phyloP scores from a whole-genome alignment of 192 early-diverging fungal species.

The Linnemannia exigua region DNA sequence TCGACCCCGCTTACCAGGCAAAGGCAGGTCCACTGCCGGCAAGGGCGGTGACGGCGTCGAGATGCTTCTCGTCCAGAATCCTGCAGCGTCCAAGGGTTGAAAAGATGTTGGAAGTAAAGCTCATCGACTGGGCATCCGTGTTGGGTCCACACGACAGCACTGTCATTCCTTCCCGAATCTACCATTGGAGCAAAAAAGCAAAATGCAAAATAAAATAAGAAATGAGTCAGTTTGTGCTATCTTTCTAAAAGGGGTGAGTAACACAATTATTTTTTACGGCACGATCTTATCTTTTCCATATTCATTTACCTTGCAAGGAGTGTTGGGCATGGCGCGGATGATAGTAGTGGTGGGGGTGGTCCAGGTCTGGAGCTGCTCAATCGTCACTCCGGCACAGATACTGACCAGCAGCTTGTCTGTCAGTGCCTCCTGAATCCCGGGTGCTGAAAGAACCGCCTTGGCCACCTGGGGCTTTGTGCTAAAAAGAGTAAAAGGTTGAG shows the following conservation, averaged over 20 bases:
- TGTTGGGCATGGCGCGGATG: slow-evolving; percentile 71
- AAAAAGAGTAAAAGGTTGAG: background rate
- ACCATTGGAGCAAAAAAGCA: background rate
- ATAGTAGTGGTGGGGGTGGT: slow-evolving; percentile 59
- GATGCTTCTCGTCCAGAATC: slow-evolving; percentile 65
- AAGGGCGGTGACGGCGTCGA: slow-evolving; percentile 67
- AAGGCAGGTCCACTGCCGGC: slow-evolving; percentile 69
- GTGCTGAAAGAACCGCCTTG: slow-evolving; percentile 58
- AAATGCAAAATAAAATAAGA: background rate
- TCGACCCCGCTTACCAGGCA: slow-evolving; percentile 57
- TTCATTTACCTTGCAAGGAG: slow-evolving; percentile 61
- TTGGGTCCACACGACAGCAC: slow-evolving; percentile 58
- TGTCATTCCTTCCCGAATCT: slow-evolving; percentile 71
- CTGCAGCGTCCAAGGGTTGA: slow-evolving; percentile 65
- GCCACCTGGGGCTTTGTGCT: slow-evolving; percentile 69
- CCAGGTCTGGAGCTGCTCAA: slow-evolving; percentile 63
- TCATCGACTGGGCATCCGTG: slow-evolving; percentile 46
- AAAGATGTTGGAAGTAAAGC: slow-evolving; percentile 61
- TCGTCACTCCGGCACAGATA: slow-evolving; percentile 66
- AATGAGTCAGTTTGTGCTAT: background rate
- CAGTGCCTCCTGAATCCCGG: slow-evolving; percentile 59
- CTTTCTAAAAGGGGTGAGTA: background rate
- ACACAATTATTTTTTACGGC: background rate
- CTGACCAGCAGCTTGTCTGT: slow-evolving; percentile 63
- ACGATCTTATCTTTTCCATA: background rate